phyloP scores from a whole-genome alignment of 495 filamentous ascomycete genomes.

The Penicillium malachiteum region DNA sequence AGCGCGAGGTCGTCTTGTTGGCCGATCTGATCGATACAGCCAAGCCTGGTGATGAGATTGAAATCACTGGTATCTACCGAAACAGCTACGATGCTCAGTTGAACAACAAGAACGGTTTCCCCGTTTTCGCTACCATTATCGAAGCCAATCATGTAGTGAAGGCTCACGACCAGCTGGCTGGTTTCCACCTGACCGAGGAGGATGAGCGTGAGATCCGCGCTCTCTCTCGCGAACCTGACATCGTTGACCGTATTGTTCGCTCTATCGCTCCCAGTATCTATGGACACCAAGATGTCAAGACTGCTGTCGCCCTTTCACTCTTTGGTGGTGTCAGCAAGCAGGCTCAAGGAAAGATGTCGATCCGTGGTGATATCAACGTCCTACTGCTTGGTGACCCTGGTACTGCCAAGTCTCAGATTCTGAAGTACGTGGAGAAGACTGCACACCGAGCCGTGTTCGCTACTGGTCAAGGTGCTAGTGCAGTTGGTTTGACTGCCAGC shows the following conservation, averaged over 20 bases:
- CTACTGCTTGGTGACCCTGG: slow-evolving; percentile 96
- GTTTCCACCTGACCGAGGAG: slow-evolving; percentile 93
- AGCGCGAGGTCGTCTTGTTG: slow-evolving; percentile 91
- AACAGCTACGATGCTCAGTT: slow-evolving; percentile 98
- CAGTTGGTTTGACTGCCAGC: slow-evolving; percentile 96
- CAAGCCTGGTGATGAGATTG: slow-evolving; percentile 97
- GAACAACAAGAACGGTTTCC: slow-evolving; percentile 99
- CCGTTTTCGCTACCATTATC: slow-evolving; percentile 95
- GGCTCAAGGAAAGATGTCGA: slow-evolving; percentile 79
- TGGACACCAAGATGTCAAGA: slow-evolving; percentile 96
- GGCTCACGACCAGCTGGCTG: slow-evolving; percentile 95
- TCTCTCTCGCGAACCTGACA: slow-evolving; percentile 82
- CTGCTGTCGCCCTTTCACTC: slow-evolving; percentile 87
- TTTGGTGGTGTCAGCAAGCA: slow-evolving; percentile 95
- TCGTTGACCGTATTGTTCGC: slow-evolving; percentile 90
- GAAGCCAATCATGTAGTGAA: slow-evolving; percentile 98
- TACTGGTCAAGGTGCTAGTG: slow-evolving; percentile 94
- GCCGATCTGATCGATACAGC: slow-evolving; percentile 97
- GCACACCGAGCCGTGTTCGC: slow-evolving; percentile 97
- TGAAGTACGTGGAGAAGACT: slow-evolving; percentile 98
- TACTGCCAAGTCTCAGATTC: slow-evolving; percentile 96
- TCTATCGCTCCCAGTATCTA: slow-evolving; percentile 98
- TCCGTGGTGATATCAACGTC: slow-evolving; percentile 98
- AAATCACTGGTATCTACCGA: slow-evolving; percentile 94
- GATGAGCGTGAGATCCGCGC: slow-evolving; percentile 91